These are phyloP conservation scores for Aspergillus panamensis DNA, from an alignment of 495 filamentous ascomycete genomes.

Conservation along the genomic window DNA sequence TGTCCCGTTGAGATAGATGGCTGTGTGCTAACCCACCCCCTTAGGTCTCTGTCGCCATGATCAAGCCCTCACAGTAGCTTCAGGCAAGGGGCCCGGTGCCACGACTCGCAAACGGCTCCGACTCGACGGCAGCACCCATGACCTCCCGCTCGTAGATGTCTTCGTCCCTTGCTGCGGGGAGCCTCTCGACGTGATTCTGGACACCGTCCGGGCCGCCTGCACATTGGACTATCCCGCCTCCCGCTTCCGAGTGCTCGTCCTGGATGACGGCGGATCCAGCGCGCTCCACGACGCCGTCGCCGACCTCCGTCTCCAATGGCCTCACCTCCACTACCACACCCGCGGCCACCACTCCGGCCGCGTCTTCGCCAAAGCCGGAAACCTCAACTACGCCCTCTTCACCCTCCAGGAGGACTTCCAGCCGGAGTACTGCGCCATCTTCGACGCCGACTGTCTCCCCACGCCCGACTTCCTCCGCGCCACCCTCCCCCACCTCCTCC, in stretches of 20 bases:
- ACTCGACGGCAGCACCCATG: conserved; percentile 15
- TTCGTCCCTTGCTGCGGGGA: conserved; percentile 50
- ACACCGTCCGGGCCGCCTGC: conserved; percentile 49
- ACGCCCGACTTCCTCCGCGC: conserved; percentile 48
- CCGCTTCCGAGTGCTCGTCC: conserved; percentile 44
- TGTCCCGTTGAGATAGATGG: not conserved
- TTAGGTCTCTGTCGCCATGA: conserved; percentile 29
- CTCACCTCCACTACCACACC: conserved; percentile 46
- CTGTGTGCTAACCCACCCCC: conserved; percentile 1
- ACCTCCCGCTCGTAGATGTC: conserved; percentile 44
- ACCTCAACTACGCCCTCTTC: conserved; percentile 50
- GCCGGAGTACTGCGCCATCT: conserved; percentile 37
- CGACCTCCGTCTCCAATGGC: conserved; percentile 25
- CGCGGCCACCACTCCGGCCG: conserved; percentile 39
- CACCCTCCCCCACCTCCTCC: conserved; percentile 47
- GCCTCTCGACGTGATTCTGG: conserved; percentile 46
- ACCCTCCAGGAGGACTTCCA: conserved; percentile 37
- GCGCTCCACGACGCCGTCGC: conserved; percentile 32
- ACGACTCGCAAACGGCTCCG: conserved; percentile 25
- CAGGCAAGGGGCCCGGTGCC: conserved; percentile 12
- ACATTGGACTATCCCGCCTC: conserved; percentile 46
- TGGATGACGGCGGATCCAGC: conserved; percentile 47
- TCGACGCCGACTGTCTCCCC: conserved; percentile 48
- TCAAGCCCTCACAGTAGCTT: conserved; percentile 24
- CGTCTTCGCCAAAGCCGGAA: conserved; percentile 52